Evolutionary conservation across 148 eudicot species (phyloP), one percentile per base, ranked within the genome.

Genomic region (Rhododendron williamsianum): DNA sequence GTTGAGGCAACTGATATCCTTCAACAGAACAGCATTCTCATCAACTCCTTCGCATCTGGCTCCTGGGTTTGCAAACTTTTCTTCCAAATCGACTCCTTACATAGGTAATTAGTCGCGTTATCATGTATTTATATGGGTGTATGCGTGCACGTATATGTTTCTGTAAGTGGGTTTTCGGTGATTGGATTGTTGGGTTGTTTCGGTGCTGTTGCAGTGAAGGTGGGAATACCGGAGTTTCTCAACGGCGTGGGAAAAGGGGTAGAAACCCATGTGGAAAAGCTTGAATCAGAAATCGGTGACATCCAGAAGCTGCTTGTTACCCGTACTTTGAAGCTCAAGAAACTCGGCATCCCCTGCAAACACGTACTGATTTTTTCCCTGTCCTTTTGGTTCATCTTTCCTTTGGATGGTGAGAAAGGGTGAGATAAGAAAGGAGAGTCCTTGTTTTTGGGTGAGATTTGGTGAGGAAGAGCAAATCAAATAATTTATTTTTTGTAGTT

Each of bases 211-310:
- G 88, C 93, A 95, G 97, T 92, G 85, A 94, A 95, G 85, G 94
- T 92, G 2, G 97, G 95, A n/a, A 93, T 95, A 82, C 97, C 93
- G 9, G 98, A 95, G 85, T 94, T 95, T 81, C 81, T 94, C 90
- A 94, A 88, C 19, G 98, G 94, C 63, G 89, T 94, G 33, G 95
- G 94, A 38, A 91, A 89, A 58, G 97, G 96, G 77, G 92, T 95
- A 16, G 96, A 94, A 86, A 82, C 91, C 76, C 94, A 94, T 86
- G 94, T 87, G 21, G 92, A 89, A 48, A 95, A 95, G 91, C 92
- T 95, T n/a, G 98, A 94, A 84, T 77, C 91, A 81, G 98, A 93
- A 89, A 89, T 95, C 81, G 96, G 98, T 27, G 95, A 94, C 83
- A 83, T 94, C 46, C 94, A 92, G 35, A 93, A 93, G 90, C 91